These are phyloP conservation scores for Cylindrodendrum hubeiense DNA, from an alignment of 2,329 filamentous ascomycete genomes.

Conservation along the genomic window DNA sequence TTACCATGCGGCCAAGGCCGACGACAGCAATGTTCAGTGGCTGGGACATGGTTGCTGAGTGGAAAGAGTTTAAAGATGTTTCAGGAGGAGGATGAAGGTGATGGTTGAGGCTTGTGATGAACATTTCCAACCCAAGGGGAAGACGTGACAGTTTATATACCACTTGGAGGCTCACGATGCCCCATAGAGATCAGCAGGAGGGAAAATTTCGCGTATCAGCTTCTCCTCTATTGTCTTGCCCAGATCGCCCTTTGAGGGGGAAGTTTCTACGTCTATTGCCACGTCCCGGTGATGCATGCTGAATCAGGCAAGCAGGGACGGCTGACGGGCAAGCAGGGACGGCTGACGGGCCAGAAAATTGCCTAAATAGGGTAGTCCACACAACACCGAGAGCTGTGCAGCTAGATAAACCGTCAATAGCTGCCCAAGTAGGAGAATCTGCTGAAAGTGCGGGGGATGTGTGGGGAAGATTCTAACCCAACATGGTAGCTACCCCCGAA, in stretches of 20 bases:
- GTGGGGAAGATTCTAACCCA: slow-evolving; percentile 5
- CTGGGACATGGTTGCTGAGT: slow-evolving; percentile 10
- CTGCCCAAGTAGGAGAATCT: background rate
- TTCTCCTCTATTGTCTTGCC: background rate
- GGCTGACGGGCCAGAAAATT: background rate
- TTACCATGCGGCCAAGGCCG: slow-evolving; percentile 36
- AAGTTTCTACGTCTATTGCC: slow-evolving; percentile 1
- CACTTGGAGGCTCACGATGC: background rate
- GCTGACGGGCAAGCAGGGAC: background rate
- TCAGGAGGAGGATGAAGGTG: background rate
- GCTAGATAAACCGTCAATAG: background rate
- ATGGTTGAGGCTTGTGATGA: background rate
- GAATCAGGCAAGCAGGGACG: background rate
- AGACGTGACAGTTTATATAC: slow-evolving; percentile 5
- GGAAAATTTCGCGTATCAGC: slow-evolving; percentile 3
- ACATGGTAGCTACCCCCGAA: slow-evolving; percentile 13
- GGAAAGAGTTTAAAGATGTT: background rate
- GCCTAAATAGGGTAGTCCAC: background rate
- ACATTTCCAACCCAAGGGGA: background rate
- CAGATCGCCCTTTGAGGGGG: background rate
- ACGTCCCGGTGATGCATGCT: slow-evolving; percentile 9
- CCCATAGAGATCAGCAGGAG: background rate
- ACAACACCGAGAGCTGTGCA: background rate
- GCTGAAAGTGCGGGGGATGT: background rate
- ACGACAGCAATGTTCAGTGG: slow-evolving; percentile 32